Base-by-base conservation (phyloP, 2,329 filamentous ascomycete genomes). In the Thielaviopsis ethacetica region DNA sequence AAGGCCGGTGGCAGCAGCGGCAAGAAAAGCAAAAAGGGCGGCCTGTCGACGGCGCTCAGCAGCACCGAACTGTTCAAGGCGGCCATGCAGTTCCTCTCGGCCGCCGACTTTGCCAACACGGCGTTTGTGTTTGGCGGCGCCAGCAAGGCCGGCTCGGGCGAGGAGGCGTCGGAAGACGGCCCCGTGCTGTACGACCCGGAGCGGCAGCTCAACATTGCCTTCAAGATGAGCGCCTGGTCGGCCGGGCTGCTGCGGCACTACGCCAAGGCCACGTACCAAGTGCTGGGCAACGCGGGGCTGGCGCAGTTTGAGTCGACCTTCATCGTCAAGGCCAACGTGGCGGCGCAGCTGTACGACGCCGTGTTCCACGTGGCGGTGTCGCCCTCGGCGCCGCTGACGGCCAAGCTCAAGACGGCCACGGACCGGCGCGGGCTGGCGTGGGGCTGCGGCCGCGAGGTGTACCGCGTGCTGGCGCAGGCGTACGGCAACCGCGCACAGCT, bases 31-130 rank as follows among this genome's bases (percentile, higher is more conserved):
- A 51, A 53, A 19, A 60, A 61, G 49, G 59, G 61, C 19, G 86
- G 86, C 1, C 76, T 97, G 17, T 89, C 90, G 5, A 76, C 81
- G 5, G 88, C 88, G 7, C 86, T 95, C 65, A 95, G 86, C 72
- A 86, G 86, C 70, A 93, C 91, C 24, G 91, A 97, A 70, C 77
- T 97, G 52, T 96, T 98, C 78, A 97, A 96, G 71, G 91, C 89
- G 2, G 83, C 85, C 1, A 74, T 98, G n/a, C 91, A 96, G 67
- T 93, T 91, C 64, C 74, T 98, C 19, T 83, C 86, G 1, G 79
- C 81, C 1, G 84, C 81, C 44, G 84, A 95, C 66, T 74, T 96
- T 58, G 75, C 74, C 59, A 84, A 81, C 65, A 86, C 81, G 63
- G 82, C 86, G 0, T 77, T 84, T 38, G 64, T 77, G 0, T 74